phyloP scores from a whole-genome alignment of 345 rosid genomes.

The Murraya koenigii region DNA sequence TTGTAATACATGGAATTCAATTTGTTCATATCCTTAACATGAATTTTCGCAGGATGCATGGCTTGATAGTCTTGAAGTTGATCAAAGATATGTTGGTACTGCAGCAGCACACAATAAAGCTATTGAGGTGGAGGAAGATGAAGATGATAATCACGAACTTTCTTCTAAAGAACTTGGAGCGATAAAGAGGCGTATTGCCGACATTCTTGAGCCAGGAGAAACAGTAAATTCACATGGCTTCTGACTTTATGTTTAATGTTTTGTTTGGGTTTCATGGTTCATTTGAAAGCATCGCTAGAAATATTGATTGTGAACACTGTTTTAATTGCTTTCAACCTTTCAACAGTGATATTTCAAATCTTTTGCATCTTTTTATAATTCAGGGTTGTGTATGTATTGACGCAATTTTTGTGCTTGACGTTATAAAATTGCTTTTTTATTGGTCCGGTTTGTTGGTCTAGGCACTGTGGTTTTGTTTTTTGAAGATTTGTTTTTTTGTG shows the following conservation, averaged over 20 bases:
- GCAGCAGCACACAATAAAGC: slow-evolving; percentile 20
- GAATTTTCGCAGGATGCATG: slow-evolving; percentile 82
- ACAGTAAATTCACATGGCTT: slow-evolving; percentile 46
- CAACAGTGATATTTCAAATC: background rate
- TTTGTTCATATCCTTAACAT: slow-evolving; percentile 17
- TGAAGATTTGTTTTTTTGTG: background rate
- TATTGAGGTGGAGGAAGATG: slow-evolving; percentile 27
- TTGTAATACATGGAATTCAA: background rate
- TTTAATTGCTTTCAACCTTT: background rate
- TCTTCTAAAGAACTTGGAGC: slow-evolving; percentile 68
- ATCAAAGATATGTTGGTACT: slow-evolving; percentile 48
- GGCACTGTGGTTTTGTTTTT: background rate
- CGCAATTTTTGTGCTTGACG: background rate
- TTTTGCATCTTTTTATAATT: background rate
- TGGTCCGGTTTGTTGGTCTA: background rate
- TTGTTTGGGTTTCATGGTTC: background rate
- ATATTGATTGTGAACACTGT: background rate
- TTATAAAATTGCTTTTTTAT: background rate
- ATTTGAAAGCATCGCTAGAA: background rate
- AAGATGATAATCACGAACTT: slow-evolving; percentile 45
- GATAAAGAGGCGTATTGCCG: slow-evolving; percentile 80
- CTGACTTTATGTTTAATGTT: background rate
- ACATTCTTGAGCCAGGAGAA: slow-evolving; percentile 85
- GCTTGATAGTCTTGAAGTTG: slow-evolving; percentile 79
- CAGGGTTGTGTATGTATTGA: background rate